phyloP scores from a whole-genome alignment of 768 basidiomycete genomes.

The Tulasnella sp. region DNA sequence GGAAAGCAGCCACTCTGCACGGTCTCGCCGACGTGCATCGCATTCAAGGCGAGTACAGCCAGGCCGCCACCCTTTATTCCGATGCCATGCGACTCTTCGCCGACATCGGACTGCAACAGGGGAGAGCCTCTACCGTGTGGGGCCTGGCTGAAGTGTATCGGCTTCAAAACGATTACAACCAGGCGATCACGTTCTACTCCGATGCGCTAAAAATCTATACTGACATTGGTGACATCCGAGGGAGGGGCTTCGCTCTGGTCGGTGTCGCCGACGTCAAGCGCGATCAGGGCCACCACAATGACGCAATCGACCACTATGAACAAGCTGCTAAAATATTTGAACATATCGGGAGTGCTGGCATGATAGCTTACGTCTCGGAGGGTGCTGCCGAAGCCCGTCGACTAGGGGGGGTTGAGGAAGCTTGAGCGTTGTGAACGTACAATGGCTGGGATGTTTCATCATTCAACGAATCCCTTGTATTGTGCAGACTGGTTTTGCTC shows the following conservation, averaged over 20 bases:
- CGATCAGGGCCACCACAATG: neutral
- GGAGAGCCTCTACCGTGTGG: neutral
- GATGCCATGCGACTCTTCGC: neutral
- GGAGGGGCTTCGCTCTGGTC: neutral
- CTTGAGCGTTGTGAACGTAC: too few species aligned
- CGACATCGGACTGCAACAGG: neutral
- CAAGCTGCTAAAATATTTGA: neutral
- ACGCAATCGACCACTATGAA: neutral
- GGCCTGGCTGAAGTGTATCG: neutral
- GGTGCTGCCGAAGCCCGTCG: neutral
- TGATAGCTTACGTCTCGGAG: neutral
- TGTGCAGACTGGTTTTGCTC: too few species aligned
- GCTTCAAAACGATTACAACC: neutral
- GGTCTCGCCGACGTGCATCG: neutral
- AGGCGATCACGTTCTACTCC: too few species aligned
- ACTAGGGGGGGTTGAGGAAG: neutral
- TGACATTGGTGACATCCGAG: neutral
- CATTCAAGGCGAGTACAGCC: neutral
- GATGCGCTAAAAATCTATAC: neutral
- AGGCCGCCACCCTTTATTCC: neutral
- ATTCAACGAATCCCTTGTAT: neutral
- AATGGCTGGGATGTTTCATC: neutral
- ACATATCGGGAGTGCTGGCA: neutral
- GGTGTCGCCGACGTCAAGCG: neutral
- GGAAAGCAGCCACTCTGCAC: neutral